Evolutionary conservation across 306 rosid species (phyloP), one percentile per base, ranked within the genome.

Genomic region (Lotus japonicus): DNA sequence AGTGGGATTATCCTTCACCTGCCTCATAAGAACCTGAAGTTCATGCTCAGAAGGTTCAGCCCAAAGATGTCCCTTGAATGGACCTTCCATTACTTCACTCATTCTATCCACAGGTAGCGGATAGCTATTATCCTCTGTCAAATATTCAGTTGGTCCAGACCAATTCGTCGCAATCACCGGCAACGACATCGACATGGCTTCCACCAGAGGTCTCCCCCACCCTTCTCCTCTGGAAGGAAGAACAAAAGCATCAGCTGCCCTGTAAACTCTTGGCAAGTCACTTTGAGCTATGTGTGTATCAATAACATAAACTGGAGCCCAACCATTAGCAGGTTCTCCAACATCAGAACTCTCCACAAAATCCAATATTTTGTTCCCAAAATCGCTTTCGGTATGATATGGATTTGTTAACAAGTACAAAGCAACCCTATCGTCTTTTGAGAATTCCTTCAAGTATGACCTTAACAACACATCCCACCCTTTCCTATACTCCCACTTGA

Each of bases 141-240:
- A 54, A 77, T 73, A 91, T 71, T 91, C 96, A 0, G 97, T 88
- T 2, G 87, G 97, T 14, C 96, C 97, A 0, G 97, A 91, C 97
- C 97, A 88, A 77, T 88, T 88, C 2, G 96, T 91, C 0, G 88
- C 85, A 65, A 91, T 88, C 55, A 88, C 91, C 0, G 96, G 94
- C 83, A 91, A 70, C 0, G 92, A 72, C 97, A 91, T 91, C 26
- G 97, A 82, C 91, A 91, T 91, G 21, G 97, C 97, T 79, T 91
- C 96, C 46, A 91, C 96, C 11, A 86, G 23, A 28, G 97, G 96
- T 55, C 97, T 83, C 4, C 97, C 97, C 96, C 97, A 88, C 8
- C 97, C 97, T 80, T 91, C 97, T 11, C 96, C 97, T 80, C 97
- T 80, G 11, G 96, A 78, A 11, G 97, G 91, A 75, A 91, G 96